Percentiles rank a stretch among this genome's conserved stretches.
phyloP scores from a whole-genome alignment of 768 basidiomycete species.

The Hygrocybe coccinea region DNA sequence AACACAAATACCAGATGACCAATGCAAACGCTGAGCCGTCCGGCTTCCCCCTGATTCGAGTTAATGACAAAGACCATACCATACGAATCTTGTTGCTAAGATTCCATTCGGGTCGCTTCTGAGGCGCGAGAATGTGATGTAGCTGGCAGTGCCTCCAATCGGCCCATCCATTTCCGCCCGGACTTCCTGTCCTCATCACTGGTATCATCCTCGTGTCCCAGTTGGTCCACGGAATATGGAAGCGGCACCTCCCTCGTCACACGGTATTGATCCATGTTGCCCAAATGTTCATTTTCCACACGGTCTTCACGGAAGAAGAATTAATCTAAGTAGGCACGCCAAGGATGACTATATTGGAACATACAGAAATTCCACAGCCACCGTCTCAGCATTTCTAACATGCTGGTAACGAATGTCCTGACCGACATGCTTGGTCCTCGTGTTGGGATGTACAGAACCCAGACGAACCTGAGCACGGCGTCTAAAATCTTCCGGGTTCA shows the following conservation, averaged over 20 bases:
- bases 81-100: no score
- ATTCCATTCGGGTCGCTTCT: background rate
- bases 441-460: constrained; percentile 71
- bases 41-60: no score
- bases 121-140: constrained; percentile 49
- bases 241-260: constrained; percentile 81
- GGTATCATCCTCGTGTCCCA: constrained; percentile 33
- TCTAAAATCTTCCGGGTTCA: constrained; percentile 54
- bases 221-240: constrained; percentile 64
- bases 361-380: constrained; percentile 91
- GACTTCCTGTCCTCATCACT: constrained; percentile 30
- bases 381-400: constrained; percentile 75
- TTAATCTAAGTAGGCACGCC: constrained; percentile 20
- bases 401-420: constrained; percentile 61
- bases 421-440: constrained; percentile 44
- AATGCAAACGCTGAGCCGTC: no score
- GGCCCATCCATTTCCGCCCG: background rate
- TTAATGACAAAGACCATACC: no score
- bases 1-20: no score
- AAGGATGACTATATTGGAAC: constrained; percentile 27
- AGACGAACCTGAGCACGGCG: constrained; percentile 71
- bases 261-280: constrained; percentile 91
- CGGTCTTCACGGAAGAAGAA: constrained; percentile 59
- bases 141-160: constrained; percentile 37
- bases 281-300: constrained; percentile 86